Evolutionary conservation across 305 asterid genomes (phyloP), one percentile per base, ranked within the genome.

Genomic region (Fraxinus xanthoxyloides): DNA sequence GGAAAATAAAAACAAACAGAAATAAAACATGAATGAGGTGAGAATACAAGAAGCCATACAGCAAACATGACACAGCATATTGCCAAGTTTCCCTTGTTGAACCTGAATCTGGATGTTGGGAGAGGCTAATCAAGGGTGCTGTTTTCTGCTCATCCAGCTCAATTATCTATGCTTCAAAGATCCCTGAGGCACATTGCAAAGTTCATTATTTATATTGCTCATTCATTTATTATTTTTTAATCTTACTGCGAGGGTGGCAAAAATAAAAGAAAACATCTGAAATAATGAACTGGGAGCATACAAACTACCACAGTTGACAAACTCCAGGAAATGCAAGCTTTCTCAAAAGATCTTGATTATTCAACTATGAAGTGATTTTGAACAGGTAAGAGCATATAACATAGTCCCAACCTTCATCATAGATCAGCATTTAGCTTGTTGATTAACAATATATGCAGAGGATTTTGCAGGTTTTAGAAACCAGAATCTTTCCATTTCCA

Each of bases 321-420:
- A 59, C 77, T 78, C 67, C 75, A 40, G 80, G 40, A 65, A 61
- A 69, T 21, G 77, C 77, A 83, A 83, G 32, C 48, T 24, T 61
- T 9, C 46, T 40, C 76, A 63, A 5, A 77, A 61, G 24, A 79
- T 23, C 43, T 46, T 65, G 77, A 63, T 73, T 63, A 21, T 61
- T 4, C 51, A 28, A 77, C 38, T 21, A n/a, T 4, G 51, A 54
- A 21, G 24, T 35, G 43, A 77, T 13, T 23, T 13, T 36, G 24
- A 59, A 24, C 48, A 81, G 36, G 30, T 32, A 17, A 61, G 12
- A 13, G 56, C 26, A 74, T 35, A 40, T 72, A 51, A 56, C 21
- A 77, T 24, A 23, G 61, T 28, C 34, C 76, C 21, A 9, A 83
- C 84, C 83, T 86, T 83, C 80, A 78, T 35, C 75, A 21, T 26